These are phyloP conservation scores for Mucor irregularis DNA, from an alignment of 371 early-diverging fungal species.

Conservation along the genomic window DNA sequence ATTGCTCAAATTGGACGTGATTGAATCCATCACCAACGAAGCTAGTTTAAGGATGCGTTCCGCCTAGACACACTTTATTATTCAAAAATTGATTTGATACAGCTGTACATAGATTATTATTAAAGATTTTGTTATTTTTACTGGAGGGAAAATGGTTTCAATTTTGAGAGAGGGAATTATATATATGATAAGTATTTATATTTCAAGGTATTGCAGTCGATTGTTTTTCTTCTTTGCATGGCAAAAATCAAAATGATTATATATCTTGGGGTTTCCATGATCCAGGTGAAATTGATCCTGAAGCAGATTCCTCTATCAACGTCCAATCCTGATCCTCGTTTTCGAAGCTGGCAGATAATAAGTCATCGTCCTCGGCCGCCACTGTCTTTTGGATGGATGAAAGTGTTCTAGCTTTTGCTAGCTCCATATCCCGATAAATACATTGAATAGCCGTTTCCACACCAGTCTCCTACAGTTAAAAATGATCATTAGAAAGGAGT, in stretches of 20 bases:
- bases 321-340: conserved; percentile 53
- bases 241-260: too few relatives aligned
- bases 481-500: too few relatives aligned
- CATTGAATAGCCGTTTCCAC: conserved; percentile 63
- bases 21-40: conserved; percentile 53
- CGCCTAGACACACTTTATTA: conserved; percentile 2
- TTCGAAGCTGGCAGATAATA: conserved; percentile 6
- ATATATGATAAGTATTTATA: too few relatives aligned
- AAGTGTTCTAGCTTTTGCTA: conserved; percentile 52
- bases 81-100: background rate
- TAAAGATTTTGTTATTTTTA: too few relatives aligned
- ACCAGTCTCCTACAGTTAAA: conserved; percentile 57
- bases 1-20: conserved; percentile 59
- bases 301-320: conserved; percentile 30
- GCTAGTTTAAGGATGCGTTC: conserved; percentile 42
- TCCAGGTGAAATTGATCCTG: conserved; percentile 35
- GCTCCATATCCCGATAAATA: conserved; percentile 65
- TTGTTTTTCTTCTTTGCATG: too few relatives aligned
- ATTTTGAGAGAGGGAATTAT: too few relatives aligned
- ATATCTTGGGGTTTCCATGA: conserved; percentile 24
- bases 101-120: too few relatives aligned
- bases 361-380: background rate
- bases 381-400: conserved; percentile 34
- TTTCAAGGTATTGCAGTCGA: too few relatives aligned
- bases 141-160: too few relatives aligned